These are phyloP conservation scores for Lipomyces kockii DNA, from an alignment of 805 yeast species.

Conservation along the genomic window DNA sequence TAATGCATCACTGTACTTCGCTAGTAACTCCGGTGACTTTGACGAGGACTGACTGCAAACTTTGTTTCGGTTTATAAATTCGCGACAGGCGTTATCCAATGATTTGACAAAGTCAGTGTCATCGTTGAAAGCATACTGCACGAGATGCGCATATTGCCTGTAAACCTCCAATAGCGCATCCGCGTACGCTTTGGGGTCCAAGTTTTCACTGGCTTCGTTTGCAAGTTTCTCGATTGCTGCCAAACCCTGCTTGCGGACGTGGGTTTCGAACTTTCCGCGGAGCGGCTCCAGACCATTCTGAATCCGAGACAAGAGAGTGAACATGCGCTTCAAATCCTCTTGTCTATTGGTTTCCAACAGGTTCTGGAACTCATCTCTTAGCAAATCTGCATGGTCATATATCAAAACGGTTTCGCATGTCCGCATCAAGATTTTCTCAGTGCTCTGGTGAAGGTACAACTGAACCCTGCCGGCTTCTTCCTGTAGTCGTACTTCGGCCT, in stretches of 20 bases:
- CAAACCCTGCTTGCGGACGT: conserved; percentile 69
- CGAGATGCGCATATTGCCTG: conserved; percentile 66
- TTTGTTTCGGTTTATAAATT: conserved; percentile 78
- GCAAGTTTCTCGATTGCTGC: conserved; percentile 63
- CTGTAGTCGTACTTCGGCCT: conserved; percentile 78
- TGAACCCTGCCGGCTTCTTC: conserved; percentile 83
- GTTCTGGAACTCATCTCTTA: conserved; percentile 76
- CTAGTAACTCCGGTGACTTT: conserved; percentile 90
- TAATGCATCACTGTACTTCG: conserved; percentile 83
- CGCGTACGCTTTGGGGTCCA: conserved; percentile 80
- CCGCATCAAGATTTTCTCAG: conserved; percentile 75
- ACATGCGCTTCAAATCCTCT: conserved; percentile 79
- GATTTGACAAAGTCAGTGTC: conserved; percentile 83
- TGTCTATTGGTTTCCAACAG: conserved; percentile 73
- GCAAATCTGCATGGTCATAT: conserved; percentile 71
- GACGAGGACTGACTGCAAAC: conserved; percentile 65
- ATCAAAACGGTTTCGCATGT: conserved; percentile 77
- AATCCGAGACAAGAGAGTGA: conserved; percentile 73
- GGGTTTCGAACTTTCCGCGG: conserved; percentile 70
- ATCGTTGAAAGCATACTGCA: conserved; percentile 66
- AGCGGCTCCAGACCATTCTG: conserved; percentile 79
- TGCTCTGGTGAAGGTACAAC: conserved; percentile 81
- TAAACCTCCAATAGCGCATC: conserved; percentile 75
- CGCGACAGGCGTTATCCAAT: conserved; percentile 84
- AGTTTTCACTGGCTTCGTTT: conserved; percentile 44